phyloP scores from a whole-genome alignment of 306 rosid genomes.

The Corylus heterophylla region DNA sequence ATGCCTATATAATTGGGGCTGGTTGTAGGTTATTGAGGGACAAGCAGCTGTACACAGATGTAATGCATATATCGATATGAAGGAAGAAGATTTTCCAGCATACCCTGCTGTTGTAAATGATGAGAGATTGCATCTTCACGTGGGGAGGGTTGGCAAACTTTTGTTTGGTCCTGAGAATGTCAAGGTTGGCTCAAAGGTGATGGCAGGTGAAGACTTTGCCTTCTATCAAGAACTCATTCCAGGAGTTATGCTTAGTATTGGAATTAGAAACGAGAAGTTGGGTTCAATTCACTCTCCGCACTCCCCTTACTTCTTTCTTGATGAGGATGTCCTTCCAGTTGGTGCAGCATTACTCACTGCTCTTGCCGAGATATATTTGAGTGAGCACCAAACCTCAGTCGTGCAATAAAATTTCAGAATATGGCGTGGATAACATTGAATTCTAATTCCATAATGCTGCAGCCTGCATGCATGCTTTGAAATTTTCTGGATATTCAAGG shows the following conservation, averaged over 20 bases:
- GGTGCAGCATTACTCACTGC: conserved; percentile 64
- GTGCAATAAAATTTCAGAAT: conserved; percentile 8
- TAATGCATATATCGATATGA: conserved; percentile 42
- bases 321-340: conserved; percentile 64
- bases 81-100: conserved; percentile 29
- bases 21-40: conserved; percentile 59
- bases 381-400: conserved; percentile 27
- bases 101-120: conserved; percentile 49
- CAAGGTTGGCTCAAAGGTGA: conserved; percentile 34
- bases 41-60: conserved; percentile 74
- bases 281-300: conserved; percentile 70
- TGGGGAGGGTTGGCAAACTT: conserved; percentile 54
- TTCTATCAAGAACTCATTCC: conserved; percentile 60
- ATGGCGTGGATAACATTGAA: background rate
- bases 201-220: conserved; percentile 82
- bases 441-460: background rate
- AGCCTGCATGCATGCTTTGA: background rate
- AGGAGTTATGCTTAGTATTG: conserved; percentile 46
- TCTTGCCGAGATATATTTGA: conserved; percentile 55
- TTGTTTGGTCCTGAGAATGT: conserved; percentile 63
- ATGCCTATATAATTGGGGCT: background rate
- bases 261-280: conserved; percentile 63
- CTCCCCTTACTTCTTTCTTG: conserved; percentile 72
- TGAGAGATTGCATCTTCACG: conserved; percentile 55
- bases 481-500: background rate